Percentiles rank a stretch among this genome's conserved stretches.
Evolutionary conservation across 805 yeast species (phyloP).

Genomic region (Saccharomycopsis lassenensis): DNA sequence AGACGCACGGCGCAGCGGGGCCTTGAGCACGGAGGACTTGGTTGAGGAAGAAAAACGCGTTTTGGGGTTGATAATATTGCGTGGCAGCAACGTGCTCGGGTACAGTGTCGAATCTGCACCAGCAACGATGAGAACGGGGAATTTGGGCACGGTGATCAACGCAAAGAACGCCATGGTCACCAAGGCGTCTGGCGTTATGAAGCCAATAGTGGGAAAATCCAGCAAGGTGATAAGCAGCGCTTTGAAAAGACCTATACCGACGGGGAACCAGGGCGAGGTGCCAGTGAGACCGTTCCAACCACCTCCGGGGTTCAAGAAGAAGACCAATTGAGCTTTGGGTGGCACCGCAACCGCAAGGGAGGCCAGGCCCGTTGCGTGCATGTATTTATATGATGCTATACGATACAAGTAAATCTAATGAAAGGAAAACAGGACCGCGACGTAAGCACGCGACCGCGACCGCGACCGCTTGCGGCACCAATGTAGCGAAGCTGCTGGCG

Average conservation of each 20-base stretch:
- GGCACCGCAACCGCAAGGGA: too few relatives aligned
- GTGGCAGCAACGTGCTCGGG: slow-evolving; percentile 80
- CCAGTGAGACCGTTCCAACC: slow-evolving; percentile 36
- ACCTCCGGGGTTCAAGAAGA: slow-evolving; percentile 32
- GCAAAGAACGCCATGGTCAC: slow-evolving; percentile 17
- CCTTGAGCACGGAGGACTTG: slow-evolving; percentile 29
- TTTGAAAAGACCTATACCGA: slow-evolving; percentile 21
- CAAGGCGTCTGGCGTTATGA: slow-evolving; percentile 23
- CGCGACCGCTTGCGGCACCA: too few relatives aligned
- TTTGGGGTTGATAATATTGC: slow-evolving; percentile 68
- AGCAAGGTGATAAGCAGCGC: slow-evolving; percentile 20
- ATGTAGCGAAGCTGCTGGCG: too few relatives aligned
- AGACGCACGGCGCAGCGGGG: slow-evolving; percentile 25
- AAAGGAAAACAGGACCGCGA: too few relatives aligned
- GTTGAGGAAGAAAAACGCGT: slow-evolving; percentile 58
- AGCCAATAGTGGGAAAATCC: slow-evolving; percentile 20
- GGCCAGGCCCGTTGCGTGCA: too few relatives aligned
- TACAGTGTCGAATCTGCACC: slow-evolving; percentile 26
- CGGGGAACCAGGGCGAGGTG: slow-evolving; percentile 23
- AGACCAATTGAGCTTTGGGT: background rate
- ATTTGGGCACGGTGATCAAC: slow-evolving; percentile 10
- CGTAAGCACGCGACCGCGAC: too few relatives aligned
- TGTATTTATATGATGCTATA: too few relatives aligned
- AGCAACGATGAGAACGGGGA: slow-evolving; percentile 20
- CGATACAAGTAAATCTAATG: too few relatives aligned